These are phyloP conservation scores for Xylariaceae sp. DNA, from an alignment of 2,329 filamentous ascomycete genomes.

Conservation along the genomic window DNA sequence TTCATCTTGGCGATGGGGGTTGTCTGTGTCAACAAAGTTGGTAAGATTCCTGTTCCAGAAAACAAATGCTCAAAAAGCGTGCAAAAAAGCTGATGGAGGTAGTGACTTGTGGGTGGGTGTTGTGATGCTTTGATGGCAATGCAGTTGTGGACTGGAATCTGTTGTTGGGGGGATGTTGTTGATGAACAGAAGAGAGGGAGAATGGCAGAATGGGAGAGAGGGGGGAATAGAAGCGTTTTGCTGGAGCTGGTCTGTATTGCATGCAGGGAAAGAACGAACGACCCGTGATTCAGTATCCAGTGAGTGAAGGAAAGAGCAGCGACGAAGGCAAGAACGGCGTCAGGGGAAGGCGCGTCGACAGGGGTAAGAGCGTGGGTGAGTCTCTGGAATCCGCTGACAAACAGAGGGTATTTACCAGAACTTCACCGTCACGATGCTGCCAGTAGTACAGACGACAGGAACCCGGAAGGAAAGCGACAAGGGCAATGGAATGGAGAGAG, in stretches of 20 bases:
- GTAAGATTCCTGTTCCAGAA: slow-evolving; percentile 34
- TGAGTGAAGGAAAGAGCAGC: neutral
- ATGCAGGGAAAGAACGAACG: slow-evolving; percentile 1
- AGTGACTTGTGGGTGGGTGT: slow-evolving; percentile 14
- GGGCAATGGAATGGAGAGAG: too few species aligned
- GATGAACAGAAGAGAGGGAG: slow-evolving; percentile 15
- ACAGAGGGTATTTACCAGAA: too few species aligned
- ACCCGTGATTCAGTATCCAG: neutral
- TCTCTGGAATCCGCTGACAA: too few species aligned
- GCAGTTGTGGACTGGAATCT: slow-evolving; percentile 20
- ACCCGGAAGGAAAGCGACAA: too few species aligned
- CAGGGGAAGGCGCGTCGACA: neutral
- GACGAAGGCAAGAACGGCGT: neutral
- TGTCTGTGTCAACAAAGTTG: slow-evolving; percentile 18
- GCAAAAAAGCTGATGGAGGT: slow-evolving; percentile 27
- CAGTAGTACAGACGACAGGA: too few species aligned
- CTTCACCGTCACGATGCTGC: too few species aligned
- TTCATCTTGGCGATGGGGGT: slow-evolving; percentile 47
- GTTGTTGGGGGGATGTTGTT: slow-evolving; percentile 20
- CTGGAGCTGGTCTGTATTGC: neutral
- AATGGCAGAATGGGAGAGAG: slow-evolving; percentile 6
- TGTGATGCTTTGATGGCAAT: slow-evolving; percentile 26
- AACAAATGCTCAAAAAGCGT: slow-evolving; percentile 33
- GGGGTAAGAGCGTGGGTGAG: too few species aligned
- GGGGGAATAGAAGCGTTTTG: slow-evolving; percentile 1